Base-by-base conservation (phyloP, 2,329 filamentous ascomycete genomes). In the Ophiostoma pallidulum region DNA sequence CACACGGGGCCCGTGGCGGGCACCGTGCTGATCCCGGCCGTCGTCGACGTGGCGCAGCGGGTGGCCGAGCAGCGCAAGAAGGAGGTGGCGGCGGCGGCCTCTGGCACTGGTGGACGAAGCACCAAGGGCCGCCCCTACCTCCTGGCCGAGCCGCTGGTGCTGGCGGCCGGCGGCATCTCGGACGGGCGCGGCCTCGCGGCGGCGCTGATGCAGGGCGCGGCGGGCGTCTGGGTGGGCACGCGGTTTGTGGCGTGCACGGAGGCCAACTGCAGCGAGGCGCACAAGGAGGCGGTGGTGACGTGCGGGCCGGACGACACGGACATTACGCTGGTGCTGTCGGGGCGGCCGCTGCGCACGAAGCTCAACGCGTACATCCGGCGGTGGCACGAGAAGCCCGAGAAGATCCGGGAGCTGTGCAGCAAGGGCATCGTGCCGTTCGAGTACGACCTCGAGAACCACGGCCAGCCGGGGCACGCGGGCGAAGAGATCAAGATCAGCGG, bases 181-280 rank as follows among this genome's bases (percentile, higher is more conserved):
- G 85, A 92, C 60, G 91, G 91, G 1, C 75, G 88, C 14, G 82
- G 83, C 45, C 69, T 97, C 48, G 91, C 91, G 0, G 80, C 80
- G 49, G 82, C 80, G 52, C 69, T 97, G 63, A 91, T 94, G 80
- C 84, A 92, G 60, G 91, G 91, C 14, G 91, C 90, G 1, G 73
- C 76, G 4, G 91, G 86, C 10, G 91, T 94, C 2, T 97, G 91
- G 91, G 90, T 97, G 1, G 91, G 91, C 24, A 96, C 91, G 51
- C 74, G 91, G 18, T 96, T 96, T 64, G 87, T 96, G 14, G 90
- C 91, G 1, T 80, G 78, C 8, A 73, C 71, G 29, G 91, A 96
- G 69, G 89, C 89, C 1, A 83, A 82, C 14, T 90, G 87, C 59
- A 86, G 82, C 62, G 74, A 83, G 57, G 70, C 81, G 69, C 90